A percentile compares a stretch with the other conserved stretches of the same genome.
These are phyloP conservation scores for Lathyrus oleraceus DNA, from an alignment of 306 rosid species.

Conservation along the genomic window DNA sequence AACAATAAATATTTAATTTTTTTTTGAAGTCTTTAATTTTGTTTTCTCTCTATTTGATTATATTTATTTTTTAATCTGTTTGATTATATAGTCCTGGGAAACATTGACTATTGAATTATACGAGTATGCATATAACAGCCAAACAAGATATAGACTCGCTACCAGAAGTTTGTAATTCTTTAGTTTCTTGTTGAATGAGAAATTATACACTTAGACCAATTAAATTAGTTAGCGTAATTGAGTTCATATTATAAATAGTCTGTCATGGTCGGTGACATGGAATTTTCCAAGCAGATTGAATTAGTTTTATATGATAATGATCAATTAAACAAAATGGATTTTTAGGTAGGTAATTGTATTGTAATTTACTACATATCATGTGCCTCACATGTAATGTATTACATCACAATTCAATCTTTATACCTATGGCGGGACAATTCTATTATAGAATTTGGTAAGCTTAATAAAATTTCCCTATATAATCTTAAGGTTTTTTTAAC, in stretches of 20 bases:
- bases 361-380: conserved; percentile 33
- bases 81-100: conserved; percentile 4
- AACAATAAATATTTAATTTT: too few relatives aligned
- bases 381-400: conserved; percentile 42
- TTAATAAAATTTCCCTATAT: neutral
- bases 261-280: conserved; percentile 33
- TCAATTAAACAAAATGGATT: conserved; percentile 28
- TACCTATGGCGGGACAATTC: neutral
- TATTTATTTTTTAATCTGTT: neutral
- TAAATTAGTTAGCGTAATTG: conserved; percentile 6
- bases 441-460: neutral
- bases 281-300: conserved; percentile 41
- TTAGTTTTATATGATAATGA: conserved; percentile 29
- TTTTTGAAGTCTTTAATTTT: too few relatives aligned
- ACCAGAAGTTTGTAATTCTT: conserved; percentile 31
- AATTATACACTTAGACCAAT: neutral
- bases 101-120: conserved; percentile 2
- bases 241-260: conserved; percentile 12
- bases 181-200: conserved; percentile 7
- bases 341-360: conserved; percentile 13
- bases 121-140: conserved; percentile 26
- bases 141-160: conserved; percentile 29
- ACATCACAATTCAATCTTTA: conserved; percentile 22
- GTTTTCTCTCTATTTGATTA: too few relatives aligned
- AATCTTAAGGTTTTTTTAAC: neutral